A percentile compares a stretch with the other conserved stretches of the same genome.
phyloP scores from a whole-genome alignment of 2,329 filamentous ascomycete genomes.

The Didymella keratinophila region DNA sequence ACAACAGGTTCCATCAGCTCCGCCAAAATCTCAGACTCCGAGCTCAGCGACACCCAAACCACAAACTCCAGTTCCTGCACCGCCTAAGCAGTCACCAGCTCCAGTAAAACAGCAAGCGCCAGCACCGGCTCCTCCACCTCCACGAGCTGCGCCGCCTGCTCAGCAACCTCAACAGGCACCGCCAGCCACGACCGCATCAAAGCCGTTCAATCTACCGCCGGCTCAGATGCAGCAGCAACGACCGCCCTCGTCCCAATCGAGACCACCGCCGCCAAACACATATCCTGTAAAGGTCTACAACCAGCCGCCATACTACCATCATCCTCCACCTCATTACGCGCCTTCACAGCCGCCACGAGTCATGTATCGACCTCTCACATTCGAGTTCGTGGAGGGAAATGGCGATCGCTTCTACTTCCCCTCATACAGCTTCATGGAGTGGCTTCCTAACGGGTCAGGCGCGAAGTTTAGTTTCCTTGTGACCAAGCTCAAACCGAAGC shows the following conservation, averaged over 20 bases:
- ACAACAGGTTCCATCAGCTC: slow-evolving; percentile 18
- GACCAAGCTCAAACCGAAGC: slow-evolving; percentile 67
- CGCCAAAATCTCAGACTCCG: slow-evolving; percentile 8
- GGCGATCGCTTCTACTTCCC: slow-evolving; percentile 83
- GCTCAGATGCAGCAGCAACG: slow-evolving; percentile 30
- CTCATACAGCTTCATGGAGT: slow-evolving; percentile 78
- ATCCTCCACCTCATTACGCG: slow-evolving; percentile 38
- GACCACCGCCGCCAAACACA: slow-evolving; percentile 31
- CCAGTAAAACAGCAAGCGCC: slow-evolving; percentile 8
- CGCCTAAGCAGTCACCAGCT: slow-evolving; percentile 18
- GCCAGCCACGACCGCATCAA: slow-evolving; percentile 24
- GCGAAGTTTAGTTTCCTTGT: slow-evolving; percentile 80
- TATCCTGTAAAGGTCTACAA: slow-evolving; percentile 30
- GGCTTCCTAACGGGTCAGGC: slow-evolving; percentile 65
- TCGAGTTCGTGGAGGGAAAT: slow-evolving; percentile 51
- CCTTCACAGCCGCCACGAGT: slow-evolving; percentile 53
- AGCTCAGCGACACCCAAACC: slow-evolving; percentile 26
- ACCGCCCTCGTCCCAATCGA: slow-evolving; percentile 25
- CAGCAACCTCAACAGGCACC: slow-evolving; percentile 10
- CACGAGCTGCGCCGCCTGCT: slow-evolving; percentile 15
- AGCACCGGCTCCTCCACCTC: slow-evolving; percentile 22
- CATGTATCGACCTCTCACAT: slow-evolving; percentile 53
- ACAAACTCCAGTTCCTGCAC: slow-evolving; percentile 21
- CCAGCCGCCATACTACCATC: slow-evolving; percentile 33
- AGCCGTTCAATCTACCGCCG: slow-evolving; percentile 28